These are phyloP conservation scores for Leccinum obscurum DNA, from an alignment of 768 basidiomycete genomes.

Conservation along the genomic window DNA sequence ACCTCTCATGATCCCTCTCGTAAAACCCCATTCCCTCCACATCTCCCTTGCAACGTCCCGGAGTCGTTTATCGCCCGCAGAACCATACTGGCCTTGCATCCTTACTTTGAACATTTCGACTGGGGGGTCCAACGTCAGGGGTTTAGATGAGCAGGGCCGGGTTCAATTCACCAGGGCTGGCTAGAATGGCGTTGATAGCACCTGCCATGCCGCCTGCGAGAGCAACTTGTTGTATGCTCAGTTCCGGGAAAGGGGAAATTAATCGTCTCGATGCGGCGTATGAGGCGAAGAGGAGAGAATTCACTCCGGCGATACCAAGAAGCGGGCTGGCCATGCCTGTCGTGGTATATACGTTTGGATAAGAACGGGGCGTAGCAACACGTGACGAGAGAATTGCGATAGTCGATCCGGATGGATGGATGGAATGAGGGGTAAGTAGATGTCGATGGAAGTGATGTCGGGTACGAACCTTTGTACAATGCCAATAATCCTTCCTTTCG, in stretches of 20 bases:
- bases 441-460: neutral
- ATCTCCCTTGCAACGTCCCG: slow-evolving; percentile 73
- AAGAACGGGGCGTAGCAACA: neutral
- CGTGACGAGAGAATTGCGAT: neutral
- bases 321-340: slow-evolving; percentile 86
- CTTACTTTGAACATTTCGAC: slow-evolving; percentile 99
- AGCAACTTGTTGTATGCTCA: slow-evolving; percentile 78
- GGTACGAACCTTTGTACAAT: slow-evolving; percentile 80
- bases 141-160: neutral
- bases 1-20: slow-evolving; percentile 90
- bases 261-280: slow-evolving; percentile 81
- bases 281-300: slow-evolving; percentile 91
- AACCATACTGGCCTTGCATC: slow-evolving; percentile 96
- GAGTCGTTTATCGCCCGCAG: slow-evolving; percentile 73
- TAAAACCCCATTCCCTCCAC: slow-evolving; percentile 85
- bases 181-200: slow-evolving; percentile 84
- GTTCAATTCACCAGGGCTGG: slow-evolving; percentile 69
- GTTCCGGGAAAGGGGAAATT: slow-evolving; percentile 85
- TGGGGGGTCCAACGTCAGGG: slow-evolving; percentile 25
- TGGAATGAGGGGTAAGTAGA: neutral
- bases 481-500: slow-evolving; percentile 89
- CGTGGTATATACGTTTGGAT: neutral
- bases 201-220: slow-evolving; percentile 92
- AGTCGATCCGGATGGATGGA: neutral
- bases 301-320: slow-evolving; percentile 92